Evolutionary conservation across 139 green algal genomes (phyloP).

Genomic region (Chlamydomonas schloesseri): DNA sequence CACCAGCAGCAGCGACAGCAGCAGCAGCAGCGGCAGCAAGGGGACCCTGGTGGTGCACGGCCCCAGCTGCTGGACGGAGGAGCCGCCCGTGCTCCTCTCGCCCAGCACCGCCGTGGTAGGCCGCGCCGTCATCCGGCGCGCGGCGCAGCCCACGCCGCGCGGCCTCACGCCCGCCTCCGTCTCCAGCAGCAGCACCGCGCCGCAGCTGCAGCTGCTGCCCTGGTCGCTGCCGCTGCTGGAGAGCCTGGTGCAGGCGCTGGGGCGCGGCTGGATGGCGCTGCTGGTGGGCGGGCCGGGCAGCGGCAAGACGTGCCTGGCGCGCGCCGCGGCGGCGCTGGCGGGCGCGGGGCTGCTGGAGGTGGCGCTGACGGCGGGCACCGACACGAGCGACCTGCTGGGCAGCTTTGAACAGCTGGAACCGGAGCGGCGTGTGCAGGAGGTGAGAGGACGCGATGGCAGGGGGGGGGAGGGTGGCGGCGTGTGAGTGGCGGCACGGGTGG

Average conservation of each 20-base stretch:
- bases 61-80: neutral
- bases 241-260: conserved; percentile 58
- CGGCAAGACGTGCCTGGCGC: conserved; percentile 81
- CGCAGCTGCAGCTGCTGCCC: conserved; percentile 66
- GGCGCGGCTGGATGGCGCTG: conserved; percentile 80
- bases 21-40: neutral
- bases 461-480: too few species aligned
- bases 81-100: conserved; percentile 47
- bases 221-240: conserved; percentile 80
- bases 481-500: too few species aligned
- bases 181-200: neutral
- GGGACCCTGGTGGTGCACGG: too few species aligned
- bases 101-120: conserved; percentile 40
- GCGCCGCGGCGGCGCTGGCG: conserved; percentile 68
- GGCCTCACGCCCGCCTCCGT: neutral
- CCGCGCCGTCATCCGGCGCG: conserved; percentile 28
- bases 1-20: conserved; percentile 2
- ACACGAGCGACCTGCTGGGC: conserved; percentile 97
- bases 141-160: neutral
- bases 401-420: conserved; percentile 96
- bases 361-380: conserved; percentile 85
- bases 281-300: conserved; percentile 71
- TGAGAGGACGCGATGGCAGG: neutral
- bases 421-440: conserved; percentile 61
- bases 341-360: conserved; percentile 84